Percentiles rank a stretch among this genome's conserved stretches.
Conservation (phyloP, 345 rosid species). For the Bruguiera parviflora region DNA sequence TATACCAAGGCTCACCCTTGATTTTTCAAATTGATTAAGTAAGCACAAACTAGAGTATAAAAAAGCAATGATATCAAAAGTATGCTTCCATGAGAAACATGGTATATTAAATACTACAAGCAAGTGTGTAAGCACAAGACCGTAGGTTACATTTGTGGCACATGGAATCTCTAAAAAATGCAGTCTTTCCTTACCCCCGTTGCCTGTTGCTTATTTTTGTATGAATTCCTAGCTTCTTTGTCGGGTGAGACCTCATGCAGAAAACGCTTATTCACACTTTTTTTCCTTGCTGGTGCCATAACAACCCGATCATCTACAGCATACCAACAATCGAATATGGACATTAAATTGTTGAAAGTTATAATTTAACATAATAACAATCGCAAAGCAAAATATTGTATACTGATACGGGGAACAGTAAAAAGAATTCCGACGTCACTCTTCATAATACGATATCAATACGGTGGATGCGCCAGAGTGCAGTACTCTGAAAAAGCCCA, state of each 20-base stretch:
- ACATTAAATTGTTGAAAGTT: neutral
- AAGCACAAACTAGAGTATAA: neutral
- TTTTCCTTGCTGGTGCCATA: constrained; percentile 84
- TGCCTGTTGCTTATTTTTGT: constrained; percentile 41
- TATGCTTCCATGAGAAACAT: too few species aligned
- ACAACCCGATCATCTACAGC: constrained; percentile 26
- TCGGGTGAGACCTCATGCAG: constrained; percentile 63
- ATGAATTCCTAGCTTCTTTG: constrained; percentile 52
- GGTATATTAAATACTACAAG: too few species aligned
- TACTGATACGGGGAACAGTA: neutral
- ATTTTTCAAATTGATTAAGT: neutral
- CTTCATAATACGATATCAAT: neutral
- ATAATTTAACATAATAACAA: neutral
- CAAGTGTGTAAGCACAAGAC: constrained; percentile 4
- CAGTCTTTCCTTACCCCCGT: constrained; percentile 46
- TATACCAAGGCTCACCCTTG: too few species aligned
- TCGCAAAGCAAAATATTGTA: neutral
- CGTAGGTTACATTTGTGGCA: neutral
- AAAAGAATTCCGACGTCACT: neutral
- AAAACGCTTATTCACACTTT: constrained; percentile 69
- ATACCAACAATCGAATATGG: constrained; percentile 3
- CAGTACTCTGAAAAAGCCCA: neutral
- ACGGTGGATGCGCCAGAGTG: too few species aligned
- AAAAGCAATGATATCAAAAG: constrained; percentile 1
- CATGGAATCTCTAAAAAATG: neutral